Evolutionary conservation across 768 basidiomycete genomes (phyloP).

Genomic region (Cubamyces lactineus): DNA sequence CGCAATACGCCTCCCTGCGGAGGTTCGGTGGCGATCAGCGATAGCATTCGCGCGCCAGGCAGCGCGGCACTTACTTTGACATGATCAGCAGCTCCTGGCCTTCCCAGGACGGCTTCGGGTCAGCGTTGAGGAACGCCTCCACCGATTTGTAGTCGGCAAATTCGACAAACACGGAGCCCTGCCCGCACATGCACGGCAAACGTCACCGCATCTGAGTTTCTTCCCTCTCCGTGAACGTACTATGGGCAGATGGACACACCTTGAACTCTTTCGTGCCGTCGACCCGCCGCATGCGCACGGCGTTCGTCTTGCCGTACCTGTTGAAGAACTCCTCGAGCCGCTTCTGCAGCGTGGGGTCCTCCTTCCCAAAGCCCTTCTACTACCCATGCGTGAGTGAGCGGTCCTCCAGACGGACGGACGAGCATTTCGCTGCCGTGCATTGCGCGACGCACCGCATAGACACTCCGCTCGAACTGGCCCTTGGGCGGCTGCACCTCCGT

Average conservation of each 20-base stretch:
- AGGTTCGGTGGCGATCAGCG: not conserved
- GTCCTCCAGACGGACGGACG: too few species aligned
- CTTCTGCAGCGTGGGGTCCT: slow-evolving; percentile 63
- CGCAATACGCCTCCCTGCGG: slow-evolving; percentile 78
- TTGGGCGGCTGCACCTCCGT: slow-evolving; percentile 80
- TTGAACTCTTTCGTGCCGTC: slow-evolving; percentile 88
- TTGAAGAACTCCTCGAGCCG: slow-evolving; percentile 81
- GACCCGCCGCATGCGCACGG: slow-evolving; percentile 83
- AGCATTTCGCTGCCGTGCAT: not conserved
- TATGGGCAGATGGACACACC: slow-evolving; percentile 47
- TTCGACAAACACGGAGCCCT: slow-evolving; percentile 95
- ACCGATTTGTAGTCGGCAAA: slow-evolving; percentile 73
- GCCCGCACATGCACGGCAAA: not conserved
- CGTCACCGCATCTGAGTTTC: too few species aligned
- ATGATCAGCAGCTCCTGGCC: slow-evolving; percentile 78
- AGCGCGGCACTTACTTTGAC: slow-evolving; percentile 68
- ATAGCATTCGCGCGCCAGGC: not conserved
- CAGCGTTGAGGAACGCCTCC: slow-evolving; percentile 75
- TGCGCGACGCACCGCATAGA: slow-evolving; percentile 83
- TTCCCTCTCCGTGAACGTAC: not conserved
- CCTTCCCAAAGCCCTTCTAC: slow-evolving; percentile 88
- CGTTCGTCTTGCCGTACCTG: slow-evolving; percentile 75
- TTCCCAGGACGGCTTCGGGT: slow-evolving; percentile 81
- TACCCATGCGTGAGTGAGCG: not conserved
- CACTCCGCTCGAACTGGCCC: slow-evolving; percentile 78